Percentiles rank a stretch among this genome's conserved stretches.
These are phyloP conservation scores for Aspergillus melleus DNA, from an alignment of 2,329 filamentous ascomycete genomes.

Conservation along the genomic window DNA sequence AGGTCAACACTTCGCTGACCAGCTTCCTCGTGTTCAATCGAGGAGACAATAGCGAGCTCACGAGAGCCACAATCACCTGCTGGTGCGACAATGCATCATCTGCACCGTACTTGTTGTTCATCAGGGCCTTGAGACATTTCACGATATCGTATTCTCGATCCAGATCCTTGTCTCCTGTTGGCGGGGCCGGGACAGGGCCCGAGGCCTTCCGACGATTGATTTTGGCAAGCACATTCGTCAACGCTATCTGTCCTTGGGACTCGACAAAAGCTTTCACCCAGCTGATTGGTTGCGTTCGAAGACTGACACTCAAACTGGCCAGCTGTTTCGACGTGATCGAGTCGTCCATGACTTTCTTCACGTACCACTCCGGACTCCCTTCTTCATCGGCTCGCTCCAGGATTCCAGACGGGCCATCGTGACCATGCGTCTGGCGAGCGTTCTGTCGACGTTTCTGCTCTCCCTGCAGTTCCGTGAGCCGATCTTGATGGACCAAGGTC, in stretches of 20 bases:
- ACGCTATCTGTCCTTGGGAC: slow-evolving; percentile 91
- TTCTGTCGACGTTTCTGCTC: slow-evolving; percentile 85
- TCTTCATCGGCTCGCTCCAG: slow-evolving; percentile 85
- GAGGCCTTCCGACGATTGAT: slow-evolving; percentile 84
- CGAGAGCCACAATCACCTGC: slow-evolving; percentile 84
- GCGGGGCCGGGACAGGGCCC: slow-evolving; percentile 66
- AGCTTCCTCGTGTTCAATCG: slow-evolving; percentile 89
- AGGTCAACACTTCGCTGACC: slow-evolving; percentile 93
- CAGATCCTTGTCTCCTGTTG: slow-evolving; percentile 71
- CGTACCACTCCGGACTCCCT: slow-evolving; percentile 96
- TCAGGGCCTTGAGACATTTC: slow-evolving; percentile 93
- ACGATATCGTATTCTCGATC: slow-evolving; percentile 96
- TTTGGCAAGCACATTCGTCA: slow-evolving; percentile 90
- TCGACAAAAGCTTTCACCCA: slow-evolving; percentile 98
- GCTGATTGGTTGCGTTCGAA: slow-evolving; percentile 93
- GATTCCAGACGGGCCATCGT: slow-evolving; percentile 64
- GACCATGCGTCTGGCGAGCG: slow-evolving; percentile 67
- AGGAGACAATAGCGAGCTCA: slow-evolving; percentile 82
- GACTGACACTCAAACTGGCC: slow-evolving; percentile 87
- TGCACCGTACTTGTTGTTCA: slow-evolving; percentile 99
- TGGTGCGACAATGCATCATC: slow-evolving; percentile 91
- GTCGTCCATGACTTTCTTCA: slow-evolving; percentile 95
- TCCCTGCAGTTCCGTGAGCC: slow-evolving; percentile 87
- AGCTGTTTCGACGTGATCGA: slow-evolving; percentile 88
- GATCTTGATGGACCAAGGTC: slow-evolving; percentile 94